Percentiles rank a stretch among this genome's conserved stretches.
Evolutionary conservation across 163 green algal genomes (phyloP).

Genomic region (Volvox carteri): DNA sequence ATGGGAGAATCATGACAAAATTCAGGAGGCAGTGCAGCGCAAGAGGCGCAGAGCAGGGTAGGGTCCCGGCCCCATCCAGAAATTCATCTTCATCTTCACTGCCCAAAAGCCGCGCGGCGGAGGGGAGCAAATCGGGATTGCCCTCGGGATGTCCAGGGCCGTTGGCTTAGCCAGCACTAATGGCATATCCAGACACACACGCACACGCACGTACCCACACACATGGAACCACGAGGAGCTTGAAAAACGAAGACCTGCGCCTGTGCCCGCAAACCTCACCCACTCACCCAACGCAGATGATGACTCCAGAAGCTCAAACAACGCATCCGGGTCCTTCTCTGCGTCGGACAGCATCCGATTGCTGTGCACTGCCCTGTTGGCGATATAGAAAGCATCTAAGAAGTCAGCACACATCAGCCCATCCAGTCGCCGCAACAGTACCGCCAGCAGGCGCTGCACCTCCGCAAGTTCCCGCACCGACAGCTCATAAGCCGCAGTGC

Average conservation of each 20-base stretch:
- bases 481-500: neutral
- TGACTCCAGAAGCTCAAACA: neutral
- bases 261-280: neutral
- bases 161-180: no score
- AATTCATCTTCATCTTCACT: no score
- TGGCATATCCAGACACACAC: no score
- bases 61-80: no score
- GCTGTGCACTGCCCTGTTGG: neutral
- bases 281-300: neutral
- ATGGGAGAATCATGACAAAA: no score
- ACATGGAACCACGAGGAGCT: neutral
- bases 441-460: neutral
- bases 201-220: neutral
- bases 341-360: no score
- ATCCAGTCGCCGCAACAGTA: conserved; percentile 23
- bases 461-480: neutral
- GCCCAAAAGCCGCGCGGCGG: no score
- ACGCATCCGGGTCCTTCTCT: neutral
- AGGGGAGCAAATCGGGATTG: no score
- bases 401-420: neutral
- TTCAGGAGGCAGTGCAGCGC: no score
- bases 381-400: neutral
- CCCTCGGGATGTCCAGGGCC: no score
- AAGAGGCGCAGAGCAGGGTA: no score
- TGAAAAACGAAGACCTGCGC: neutral